These are phyloP conservation scores for Tremella mesenterica DNA, from an alignment of 768 basidiomycete species.

Conservation along the genomic window DNA sequence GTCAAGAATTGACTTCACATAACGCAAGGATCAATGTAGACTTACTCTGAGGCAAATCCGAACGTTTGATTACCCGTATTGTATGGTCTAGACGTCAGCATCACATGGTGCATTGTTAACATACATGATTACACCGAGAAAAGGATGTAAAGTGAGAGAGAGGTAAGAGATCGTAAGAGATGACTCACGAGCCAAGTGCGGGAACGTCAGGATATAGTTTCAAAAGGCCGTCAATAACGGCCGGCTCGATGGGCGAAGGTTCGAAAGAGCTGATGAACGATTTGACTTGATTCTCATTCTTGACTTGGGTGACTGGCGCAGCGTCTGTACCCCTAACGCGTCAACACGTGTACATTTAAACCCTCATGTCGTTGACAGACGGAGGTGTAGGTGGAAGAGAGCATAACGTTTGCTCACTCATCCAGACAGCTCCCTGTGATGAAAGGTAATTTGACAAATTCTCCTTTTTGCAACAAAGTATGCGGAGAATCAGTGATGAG, in stretches of 20 bases:
- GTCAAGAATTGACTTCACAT: neutral
- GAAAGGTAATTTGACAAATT: constrained; percentile 34
- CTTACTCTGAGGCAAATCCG: constrained; percentile 22
- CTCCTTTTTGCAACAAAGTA: constrained; percentile 23
- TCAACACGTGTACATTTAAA: neutral
- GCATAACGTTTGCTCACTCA: constrained; percentile 25
- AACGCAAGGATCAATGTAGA: neutral
- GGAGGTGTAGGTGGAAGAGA: too few relatives aligned
- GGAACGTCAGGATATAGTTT: constrained; percentile 28
- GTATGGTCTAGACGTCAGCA: constrained; percentile 23
- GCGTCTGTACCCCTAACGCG: neutral
- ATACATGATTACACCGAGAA: too few relatives aligned
- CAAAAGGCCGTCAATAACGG: constrained; percentile 17
- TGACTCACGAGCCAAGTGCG: constrained; percentile 25
- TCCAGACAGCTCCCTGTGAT: constrained; percentile 39
- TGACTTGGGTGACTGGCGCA: neutral
- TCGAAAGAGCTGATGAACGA: neutral
- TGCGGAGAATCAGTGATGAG: constrained; percentile 37
- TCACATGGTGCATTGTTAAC: too few relatives aligned
- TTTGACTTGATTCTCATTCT: neutral
- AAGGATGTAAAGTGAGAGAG: neutral
- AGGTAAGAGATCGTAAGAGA: neutral
- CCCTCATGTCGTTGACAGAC: too few relatives aligned
- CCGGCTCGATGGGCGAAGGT: constrained; percentile 5
- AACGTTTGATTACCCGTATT: constrained; percentile 39